phyloP scores from a whole-genome alignment of 2,329 filamentous ascomycete species.

The Epichloe baconii region DNA sequence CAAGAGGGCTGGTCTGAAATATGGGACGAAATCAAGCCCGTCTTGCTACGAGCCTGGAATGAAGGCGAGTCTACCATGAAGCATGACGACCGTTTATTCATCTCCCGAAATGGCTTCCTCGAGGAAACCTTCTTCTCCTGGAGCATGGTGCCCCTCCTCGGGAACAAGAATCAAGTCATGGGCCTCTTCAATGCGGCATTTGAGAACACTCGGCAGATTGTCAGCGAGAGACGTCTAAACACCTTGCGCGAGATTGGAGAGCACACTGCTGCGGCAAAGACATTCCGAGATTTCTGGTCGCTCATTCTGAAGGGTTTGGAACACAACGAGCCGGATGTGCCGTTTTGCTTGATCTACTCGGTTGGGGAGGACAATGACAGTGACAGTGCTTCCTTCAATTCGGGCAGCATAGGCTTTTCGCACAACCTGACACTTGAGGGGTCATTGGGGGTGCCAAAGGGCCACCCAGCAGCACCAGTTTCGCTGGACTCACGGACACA shows the following conservation, averaged over 20 bases:
- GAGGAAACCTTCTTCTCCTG: constrained; percentile 75
- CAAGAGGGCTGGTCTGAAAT: constrained; percentile 55
- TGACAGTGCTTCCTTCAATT: constrained; percentile 42
- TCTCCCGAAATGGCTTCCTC: constrained; percentile 52
- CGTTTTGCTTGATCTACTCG: constrained; percentile 37
- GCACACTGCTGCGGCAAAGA: constrained; percentile 55
- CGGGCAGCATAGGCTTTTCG: constrained; percentile 45
- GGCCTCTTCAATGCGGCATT: constrained; percentile 69
- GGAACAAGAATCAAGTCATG: constrained; percentile 57
- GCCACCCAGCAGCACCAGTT: constrained; percentile 28
- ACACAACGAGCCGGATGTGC: constrained; percentile 51
- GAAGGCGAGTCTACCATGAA: constrained; percentile 72
- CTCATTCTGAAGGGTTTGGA: constrained; percentile 55
- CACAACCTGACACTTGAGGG: constrained; percentile 42
- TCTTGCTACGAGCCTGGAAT: constrained; percentile 51
- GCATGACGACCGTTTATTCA: constrained; percentile 63
- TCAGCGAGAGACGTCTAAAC: constrained; percentile 66
- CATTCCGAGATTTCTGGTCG: constrained; percentile 59
- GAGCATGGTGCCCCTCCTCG: constrained; percentile 66
- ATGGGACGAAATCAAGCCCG: constrained; percentile 55
- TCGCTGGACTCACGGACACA: constrained; percentile 24
- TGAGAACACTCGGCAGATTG: constrained; percentile 64
- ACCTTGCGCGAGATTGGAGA: constrained; percentile 65
- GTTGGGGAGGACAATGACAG: constrained; percentile 27
- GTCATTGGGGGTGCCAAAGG: constrained; percentile 30